phyloP scores from a whole-genome alignment of 2,329 filamentous ascomycete genomes.

The Coniochaeta sp. region DNA sequence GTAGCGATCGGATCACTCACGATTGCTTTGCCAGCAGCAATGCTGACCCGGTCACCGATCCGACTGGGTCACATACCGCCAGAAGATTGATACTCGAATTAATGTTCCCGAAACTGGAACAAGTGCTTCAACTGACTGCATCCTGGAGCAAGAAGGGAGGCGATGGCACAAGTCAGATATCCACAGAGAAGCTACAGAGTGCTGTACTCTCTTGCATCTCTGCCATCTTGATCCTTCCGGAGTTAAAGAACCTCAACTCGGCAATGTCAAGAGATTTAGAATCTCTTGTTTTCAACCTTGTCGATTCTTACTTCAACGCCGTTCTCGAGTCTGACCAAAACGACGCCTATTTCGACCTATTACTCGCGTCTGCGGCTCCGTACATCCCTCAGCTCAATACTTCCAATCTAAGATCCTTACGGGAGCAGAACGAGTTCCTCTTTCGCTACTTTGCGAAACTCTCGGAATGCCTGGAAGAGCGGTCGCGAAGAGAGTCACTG shows the following conservation, averaged over 20 bases:
- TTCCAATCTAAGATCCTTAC: conserved; percentile 27
- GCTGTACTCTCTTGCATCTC: conserved; percentile 40
- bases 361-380: conserved; percentile 35
- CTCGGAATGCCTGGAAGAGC: conserved; percentile 24
- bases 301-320: conserved; percentile 31
- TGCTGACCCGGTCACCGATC: conserved; percentile 20
- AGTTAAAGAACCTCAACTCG: conserved; percentile 38
- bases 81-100: conserved; percentile 47
- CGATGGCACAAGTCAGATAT: conserved; percentile 41
- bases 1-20: background rate
- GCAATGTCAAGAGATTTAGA: conserved; percentile 43
- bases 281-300: conserved; percentile 29
- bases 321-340: conserved; percentile 37
- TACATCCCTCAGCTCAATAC: conserved; percentile 38
- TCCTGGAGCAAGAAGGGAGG: conserved; percentile 35
- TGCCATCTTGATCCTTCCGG: conserved; percentile 37
- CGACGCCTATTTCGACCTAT: conserved; percentile 35
- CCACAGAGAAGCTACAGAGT: conserved; percentile 44
- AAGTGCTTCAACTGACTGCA: conserved; percentile 36
- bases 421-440: conserved; percentile 30
- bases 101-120: conserved; percentile 43
- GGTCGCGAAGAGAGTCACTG: conserved; percentile 22
- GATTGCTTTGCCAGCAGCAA: conserved; percentile 6
- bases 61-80: conserved; percentile 32
- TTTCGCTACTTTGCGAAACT: conserved; percentile 35